phyloP scores from a whole-genome alignment of 1,284 basidiomycete species.

The Trichosporon coremiiforme region DNA sequence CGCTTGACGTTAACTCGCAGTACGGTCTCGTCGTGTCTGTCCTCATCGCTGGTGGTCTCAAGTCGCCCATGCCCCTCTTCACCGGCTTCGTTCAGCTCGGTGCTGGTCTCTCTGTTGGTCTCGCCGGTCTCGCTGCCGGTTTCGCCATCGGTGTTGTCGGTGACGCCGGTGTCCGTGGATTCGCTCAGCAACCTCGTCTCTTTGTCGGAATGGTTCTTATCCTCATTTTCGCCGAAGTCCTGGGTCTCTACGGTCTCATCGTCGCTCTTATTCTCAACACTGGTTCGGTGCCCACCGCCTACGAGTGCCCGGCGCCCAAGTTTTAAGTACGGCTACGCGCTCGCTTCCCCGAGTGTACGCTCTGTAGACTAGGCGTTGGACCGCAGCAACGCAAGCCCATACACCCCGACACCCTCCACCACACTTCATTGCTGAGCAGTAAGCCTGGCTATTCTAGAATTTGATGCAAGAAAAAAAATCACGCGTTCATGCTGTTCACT shows the following conservation, averaged over 20 bases:
- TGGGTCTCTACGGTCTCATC: conserved; percentile 65
- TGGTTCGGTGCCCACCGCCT: conserved; percentile 43
- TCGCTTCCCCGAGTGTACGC: background rate
- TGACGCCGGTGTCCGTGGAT: conserved; percentile 88
- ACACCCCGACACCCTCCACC: conserved; percentile 5
- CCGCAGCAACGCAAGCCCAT: background rate
- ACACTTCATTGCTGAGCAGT: conserved; percentile 6
- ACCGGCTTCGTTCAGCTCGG: conserved; percentile 87
- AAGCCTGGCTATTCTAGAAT: conserved; percentile 15
- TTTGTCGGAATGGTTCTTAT: conserved; percentile 83
- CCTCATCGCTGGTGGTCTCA: conserved; percentile 70
- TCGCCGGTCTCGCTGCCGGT: conserved; percentile 85
- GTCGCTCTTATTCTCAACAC: conserved; percentile 63
- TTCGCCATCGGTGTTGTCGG: conserved; percentile 95
- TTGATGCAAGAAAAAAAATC: conserved; percentile 18
- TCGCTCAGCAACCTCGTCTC: conserved; percentile 86
- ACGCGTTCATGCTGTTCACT: conserved; percentile 3
- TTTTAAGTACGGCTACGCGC: conserved; percentile 19
- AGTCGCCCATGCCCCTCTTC: conserved; percentile 67
- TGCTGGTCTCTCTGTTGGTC: conserved; percentile 77
- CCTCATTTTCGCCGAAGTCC: conserved; percentile 91
- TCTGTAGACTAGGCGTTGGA: conserved; percentile 8
- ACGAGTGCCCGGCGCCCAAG: conserved; percentile 31
- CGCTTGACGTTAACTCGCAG: conserved; percentile 32
- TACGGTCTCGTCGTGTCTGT: conserved; percentile 94